Evolutionary conservation across 495 filamentous ascomycete genomes (phyloP), one percentile per base, ranked within the genome.

Genomic region (Penicillium diatomitis): DNA sequence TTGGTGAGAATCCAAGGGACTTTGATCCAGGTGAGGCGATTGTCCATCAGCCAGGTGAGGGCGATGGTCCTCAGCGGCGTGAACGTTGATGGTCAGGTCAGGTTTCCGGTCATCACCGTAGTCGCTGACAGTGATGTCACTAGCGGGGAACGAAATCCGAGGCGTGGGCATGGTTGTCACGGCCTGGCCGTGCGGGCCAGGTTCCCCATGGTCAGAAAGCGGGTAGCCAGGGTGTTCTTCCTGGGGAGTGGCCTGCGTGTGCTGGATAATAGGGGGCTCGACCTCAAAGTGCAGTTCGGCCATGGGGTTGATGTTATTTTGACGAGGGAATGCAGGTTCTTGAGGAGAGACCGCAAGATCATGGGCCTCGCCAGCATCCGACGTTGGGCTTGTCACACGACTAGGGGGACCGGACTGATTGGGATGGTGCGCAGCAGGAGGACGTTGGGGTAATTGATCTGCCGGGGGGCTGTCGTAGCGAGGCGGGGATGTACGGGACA

Each of bases 401-500:
- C 20, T 20, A 20, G 20, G 20, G 20, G 20, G 20, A 20, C 20
- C 20, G 20, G 20, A 20, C 20, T 46, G 42, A 45, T 61, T 49
- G 56, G 60, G 47, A 9, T 46, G 48, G 34, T 46, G 55, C 44
- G 29, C 32, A 33, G 41, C 32, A 8, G 20, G 34, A 32, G 32
- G 12, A 51, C 50, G 37, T 39, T 60, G 10, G 57, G 61, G 35
- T 30, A 32, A 11, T 32, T 48, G 48, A 10, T 64, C 61, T 11
- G 31, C 52, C 6, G 51, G 46, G 3, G 58, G 53, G 42, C 52
- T 59, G 41, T 48, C 62, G 55, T 61, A 70, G 11, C 68, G 48
- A 4, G 77, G 79, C 9, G 82, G 82, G 39, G 75, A 71, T 12
- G 84, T 84, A 35, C 72, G 75, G 11, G 84, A 79, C 77, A 86